Percentiles rank a stretch among this genome's conserved stretches.
These are phyloP conservation scores for Leccinum variicolor DNA, from an alignment of 768 basidiomycete genomes.

Conservation along the genomic window DNA sequence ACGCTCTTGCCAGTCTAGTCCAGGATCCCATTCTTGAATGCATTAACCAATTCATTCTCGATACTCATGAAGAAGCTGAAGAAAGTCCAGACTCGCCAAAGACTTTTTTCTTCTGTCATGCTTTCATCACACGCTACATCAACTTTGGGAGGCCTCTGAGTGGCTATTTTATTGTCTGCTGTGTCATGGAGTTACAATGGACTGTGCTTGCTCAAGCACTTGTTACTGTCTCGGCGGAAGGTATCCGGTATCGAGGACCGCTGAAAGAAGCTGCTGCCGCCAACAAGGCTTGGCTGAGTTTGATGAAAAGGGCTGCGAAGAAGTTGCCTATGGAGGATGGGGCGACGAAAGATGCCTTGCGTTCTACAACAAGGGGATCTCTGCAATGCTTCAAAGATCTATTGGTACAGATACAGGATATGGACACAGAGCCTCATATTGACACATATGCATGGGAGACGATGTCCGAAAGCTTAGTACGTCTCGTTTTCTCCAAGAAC, in stretches of 20 bases:
- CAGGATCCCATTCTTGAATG: constrained; percentile 64
- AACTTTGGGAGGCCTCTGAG: constrained; percentile 73
- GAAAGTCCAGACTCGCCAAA: constrained; percentile 29
- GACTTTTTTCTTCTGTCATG: constrained; percentile 57
- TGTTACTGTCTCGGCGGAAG: constrained; percentile 37
- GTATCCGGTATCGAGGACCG: constrained; percentile 13
- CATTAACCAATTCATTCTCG: constrained; percentile 65
- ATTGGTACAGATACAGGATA: constrained; percentile 73
- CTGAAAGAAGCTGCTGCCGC: constrained; percentile 75
- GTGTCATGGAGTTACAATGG: constrained; percentile 82
- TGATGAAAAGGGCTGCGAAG: constrained; percentile 53
- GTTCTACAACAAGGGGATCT: constrained; percentile 53
- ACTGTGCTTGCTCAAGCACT: constrained; percentile 76
- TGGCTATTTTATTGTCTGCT: constrained; percentile 88
- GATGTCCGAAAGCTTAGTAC: constrained; percentile 83
- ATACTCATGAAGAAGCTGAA: constrained; percentile 55
- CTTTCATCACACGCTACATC: constrained; percentile 73
- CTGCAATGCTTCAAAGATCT: constrained; percentile 78
- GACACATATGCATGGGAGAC: constrained; percentile 95
- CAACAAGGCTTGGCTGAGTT: constrained; percentile 73
- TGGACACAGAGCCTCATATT: constrained; percentile 73
- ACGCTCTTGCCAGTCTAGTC: constrained; percentile 57
- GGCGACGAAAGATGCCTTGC: constrained; percentile 39
- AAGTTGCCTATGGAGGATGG: constrained; percentile 37
- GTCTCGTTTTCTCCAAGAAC: constrained; percentile 18